Percentiles rank a stretch among this genome's conserved stretches.
Conservation (phyloP, 2,329 filamentous ascomycete genomes). For the Aspergillus sp. region DNA sequence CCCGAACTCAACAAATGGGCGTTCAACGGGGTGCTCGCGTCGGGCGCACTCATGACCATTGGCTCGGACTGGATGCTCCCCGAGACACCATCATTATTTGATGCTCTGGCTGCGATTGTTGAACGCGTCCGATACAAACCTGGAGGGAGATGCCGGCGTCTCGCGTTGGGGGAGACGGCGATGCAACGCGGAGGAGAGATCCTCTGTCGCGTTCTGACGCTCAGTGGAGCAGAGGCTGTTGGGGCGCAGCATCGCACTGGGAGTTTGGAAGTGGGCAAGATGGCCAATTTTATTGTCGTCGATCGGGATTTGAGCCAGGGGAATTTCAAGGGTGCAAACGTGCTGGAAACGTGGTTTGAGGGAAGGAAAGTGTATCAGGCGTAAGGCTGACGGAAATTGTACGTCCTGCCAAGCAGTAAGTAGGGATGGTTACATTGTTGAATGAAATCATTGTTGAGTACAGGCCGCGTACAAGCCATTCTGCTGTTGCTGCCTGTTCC, state of each 20-base stretch:
- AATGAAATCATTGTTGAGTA: not conserved
- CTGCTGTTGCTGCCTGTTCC: too few relatives aligned
- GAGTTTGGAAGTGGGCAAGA: constrained; percentile 36
- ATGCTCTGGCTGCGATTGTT: constrained; percentile 15
- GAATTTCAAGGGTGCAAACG: constrained; percentile 29
- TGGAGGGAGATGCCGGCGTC: not conserved
- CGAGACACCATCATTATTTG: constrained; percentile 11
- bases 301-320: constrained; percentile 33
- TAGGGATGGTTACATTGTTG: not conserved
- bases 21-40: constrained; percentile 29
- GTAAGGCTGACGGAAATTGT: not conserved
- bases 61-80: constrained; percentile 29
- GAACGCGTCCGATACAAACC: constrained; percentile 6
- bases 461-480: too few relatives aligned
- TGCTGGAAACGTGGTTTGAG: constrained; percentile 34
- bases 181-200: constrained; percentile 12
- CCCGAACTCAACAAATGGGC: constrained; percentile 8
- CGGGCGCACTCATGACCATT: constrained; percentile 33
- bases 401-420: too few relatives aligned
- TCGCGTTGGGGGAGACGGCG: not conserved
- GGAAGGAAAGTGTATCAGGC: constrained; percentile 19
- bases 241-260: constrained; percentile 28
- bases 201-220: constrained; percentile 28
- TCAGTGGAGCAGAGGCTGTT: constrained; percentile 33
- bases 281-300: constrained; percentile 35